Evolutionary conservation across 345 rosid genomes (phyloP), one percentile per base, ranked within the genome.

Genomic region (Arabidopsis arenosa): DNA sequence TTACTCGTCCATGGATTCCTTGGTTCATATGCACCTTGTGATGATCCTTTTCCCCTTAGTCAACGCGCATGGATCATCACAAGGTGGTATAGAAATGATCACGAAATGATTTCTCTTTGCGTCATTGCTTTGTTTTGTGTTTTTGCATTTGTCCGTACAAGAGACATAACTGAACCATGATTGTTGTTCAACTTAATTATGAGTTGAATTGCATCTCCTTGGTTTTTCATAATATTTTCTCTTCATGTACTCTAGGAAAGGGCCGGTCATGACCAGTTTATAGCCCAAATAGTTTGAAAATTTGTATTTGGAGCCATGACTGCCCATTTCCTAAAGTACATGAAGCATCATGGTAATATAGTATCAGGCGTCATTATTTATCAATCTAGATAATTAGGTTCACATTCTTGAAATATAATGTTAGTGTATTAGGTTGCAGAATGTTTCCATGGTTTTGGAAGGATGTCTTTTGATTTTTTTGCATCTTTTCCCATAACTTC

Each of bases 21-120:
- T 72, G 57, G 18, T 64, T 64, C 54, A 71, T 74, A 63, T 49
- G 33, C 78, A 49, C 76, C 67, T 55, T 26, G 73, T 71, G 58
- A 66, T 39, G 79, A 40, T 80, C 83, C 67, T 39, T 78, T 74
- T 85, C 83, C 85, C 85, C 82, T 68, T 75, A 76, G 77, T 66
- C 72, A 85, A 75, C 81, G 82, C 87, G 80, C 82, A 76, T 75
- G 77, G 83, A 79, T 82, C 79, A 74, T 82, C 75, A 63, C 76
- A 67, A 67, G 68, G 72, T 63, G 66, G 58, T 30, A 48, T 71
- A 74, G 41, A 37, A 69, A 13, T 52, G n/a, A n/a, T 41, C 62
- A 21, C 8, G 35, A 68, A 12, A 28, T 26, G 28, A 66, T 45
- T 9, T 66, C 30, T 55, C 62, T 18, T 11, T 52, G 41, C 18